Base-by-base conservation (phyloP, 2,329 filamentous ascomycete genomes). In the Fusarium clavum region DNA sequence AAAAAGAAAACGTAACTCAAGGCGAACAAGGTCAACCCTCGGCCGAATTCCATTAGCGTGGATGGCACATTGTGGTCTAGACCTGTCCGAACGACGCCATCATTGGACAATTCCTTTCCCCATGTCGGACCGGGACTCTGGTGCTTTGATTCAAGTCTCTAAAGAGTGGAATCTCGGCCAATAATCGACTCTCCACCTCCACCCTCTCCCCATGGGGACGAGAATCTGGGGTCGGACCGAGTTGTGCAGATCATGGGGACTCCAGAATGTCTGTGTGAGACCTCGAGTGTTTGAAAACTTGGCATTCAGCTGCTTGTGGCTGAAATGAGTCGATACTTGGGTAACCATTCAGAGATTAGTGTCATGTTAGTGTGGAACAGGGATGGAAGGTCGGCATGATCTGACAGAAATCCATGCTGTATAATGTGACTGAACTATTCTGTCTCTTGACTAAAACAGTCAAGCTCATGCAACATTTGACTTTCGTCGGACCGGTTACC, bases 141-240 rank as follows among this genome's bases (percentile, higher is more conserved):
- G 27, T 29, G 27, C 27, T 12, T 12, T 13, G 27, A 29, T 29
- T 12, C 27, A 29, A 29, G 27, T 34, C 45, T 18, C 22, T 41
- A 43, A 9, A 18, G 12, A 34, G 57, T 56, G 25, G 18, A 41
- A 27, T 40, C 34, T 14, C 7, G 5, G 18, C 12, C 48, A 52
- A 27, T 52, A 16, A 20, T 43, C 12, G 6, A 11, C 6, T 12
- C 1, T 12, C 7, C 7, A 6, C 12, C 32, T 52, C 27, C 12
- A 9, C 16, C 16, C 29, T 20, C n/a, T 53, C 66, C 66, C 66
- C 66, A 43, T 65, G 66, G 66, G 65, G 59, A 53, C 24, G 40
- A 22, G 32, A 60, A 64, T 64, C 66, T 57, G 66, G 67, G 61
- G 67, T 51, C 54, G 67, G 67, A 4, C 67, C 67, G 65, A 70